Base-by-base conservation (phyloP, 768 basidiomycete species). In the Postia placenta region DNA sequence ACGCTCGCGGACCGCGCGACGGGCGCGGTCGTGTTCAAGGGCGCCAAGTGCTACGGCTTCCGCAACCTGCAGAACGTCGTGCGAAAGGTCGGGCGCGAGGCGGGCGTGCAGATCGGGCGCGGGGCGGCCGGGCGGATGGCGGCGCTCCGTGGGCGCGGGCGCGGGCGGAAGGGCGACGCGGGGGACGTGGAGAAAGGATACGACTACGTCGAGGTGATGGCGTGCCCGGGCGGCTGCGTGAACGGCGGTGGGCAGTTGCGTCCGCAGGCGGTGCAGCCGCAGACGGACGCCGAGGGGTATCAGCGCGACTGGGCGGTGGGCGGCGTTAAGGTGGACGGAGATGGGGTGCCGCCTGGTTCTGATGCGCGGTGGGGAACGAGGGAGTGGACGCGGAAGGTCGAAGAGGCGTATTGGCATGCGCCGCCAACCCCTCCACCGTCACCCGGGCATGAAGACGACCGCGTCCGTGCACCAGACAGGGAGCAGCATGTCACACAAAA, bases 121-220 rank as follows among this genome's bases (percentile, higher is more conserved):
- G 84, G 85, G n/a, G 82, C 82, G 2, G 82, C 83, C 4, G 80
- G 83, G 11, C 65, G 68, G 39, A 55, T 74, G 23, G 67, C 64
- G 0, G 67, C 63, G 2, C 25, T 60, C 52, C 47, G 62, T 49
- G 56, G 48, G 48, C 43, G 64, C 47, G 58, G 58, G 42, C 40
- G 52, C 36, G 51, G 42, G 48, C 35, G 59, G 54, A 57, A 60
- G 38, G 55, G 68, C 60, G 49, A 59, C 35, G 52, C 35, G 35
- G 56, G 67, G 59, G 64, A 72, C 35, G 74, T 75, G 45, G 68
- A 65, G 45, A 69, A 64, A 51, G 70, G 74, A 37, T 91, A 91
- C 63, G 92, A 95, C 69, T 96, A 92, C 65, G 84, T 95, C 35
- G 93, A 96, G 62, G 92, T 99, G 54, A 98, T 99, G 96, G 96